phyloP scores from a whole-genome alignment of 495 filamentous ascomycete genomes.

The Barbatosphaeria neglecta region DNA sequence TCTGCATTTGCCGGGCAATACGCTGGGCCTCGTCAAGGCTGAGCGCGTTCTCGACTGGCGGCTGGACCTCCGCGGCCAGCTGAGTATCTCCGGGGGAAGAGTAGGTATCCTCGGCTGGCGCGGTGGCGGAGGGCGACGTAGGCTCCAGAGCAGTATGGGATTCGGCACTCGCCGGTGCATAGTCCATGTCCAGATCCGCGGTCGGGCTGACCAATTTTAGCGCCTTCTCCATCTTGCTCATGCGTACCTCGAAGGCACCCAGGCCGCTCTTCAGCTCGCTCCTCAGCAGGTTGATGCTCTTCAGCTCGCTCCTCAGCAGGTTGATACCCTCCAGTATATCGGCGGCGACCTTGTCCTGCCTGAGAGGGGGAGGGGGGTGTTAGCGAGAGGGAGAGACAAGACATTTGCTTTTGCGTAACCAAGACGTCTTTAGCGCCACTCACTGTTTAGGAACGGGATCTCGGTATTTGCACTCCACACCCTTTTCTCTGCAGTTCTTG shows the following conservation, averaged over 20 bases:
- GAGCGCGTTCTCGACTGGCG: constrained; percentile 5
- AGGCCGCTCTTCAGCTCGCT: constrained; percentile 9
- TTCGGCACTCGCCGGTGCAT: background rate
- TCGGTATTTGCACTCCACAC: constrained; percentile 50
- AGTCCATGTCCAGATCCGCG: background rate
- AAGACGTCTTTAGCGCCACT: too few species aligned
- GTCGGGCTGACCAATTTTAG: constrained; percentile 6
- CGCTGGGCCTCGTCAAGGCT: constrained; percentile 18
- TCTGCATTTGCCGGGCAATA: constrained; percentile 22
- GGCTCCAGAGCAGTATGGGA: background rate
- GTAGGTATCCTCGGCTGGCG: background rate
- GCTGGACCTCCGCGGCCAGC: background rate
- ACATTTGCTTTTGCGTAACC: too few species aligned
- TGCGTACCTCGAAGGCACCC: background rate
- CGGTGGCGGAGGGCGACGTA: background rate
- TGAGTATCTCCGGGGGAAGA: background rate
- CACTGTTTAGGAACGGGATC: constrained; percentile 59
- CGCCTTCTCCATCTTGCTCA: constrained; percentile 7
- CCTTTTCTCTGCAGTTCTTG: constrained; percentile 45
- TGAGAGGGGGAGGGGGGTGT: too few species aligned
- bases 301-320: constrained; percentile 21
- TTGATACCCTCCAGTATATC: constrained; percentile 35
- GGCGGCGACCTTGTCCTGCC: constrained; percentile 40
- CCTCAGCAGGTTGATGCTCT: constrained; percentile 13
- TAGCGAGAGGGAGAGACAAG: too few species aligned